Base-by-base conservation (phyloP, 2,329 filamentous ascomycete species). In the Paecilomyces variotii region DNA sequence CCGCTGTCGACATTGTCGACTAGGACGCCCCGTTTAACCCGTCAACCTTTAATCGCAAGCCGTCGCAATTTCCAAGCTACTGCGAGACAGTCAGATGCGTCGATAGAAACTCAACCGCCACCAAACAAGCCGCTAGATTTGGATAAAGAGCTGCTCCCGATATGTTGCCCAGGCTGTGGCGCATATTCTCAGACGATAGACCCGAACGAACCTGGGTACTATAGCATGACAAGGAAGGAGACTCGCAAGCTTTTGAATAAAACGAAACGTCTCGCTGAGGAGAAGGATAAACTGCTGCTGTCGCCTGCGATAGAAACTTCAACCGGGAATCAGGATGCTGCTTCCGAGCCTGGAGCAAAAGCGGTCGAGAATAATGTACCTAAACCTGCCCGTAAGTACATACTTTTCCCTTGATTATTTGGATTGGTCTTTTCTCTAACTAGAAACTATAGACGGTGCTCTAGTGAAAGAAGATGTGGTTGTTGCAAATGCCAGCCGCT, bases 131-230 rank as follows among this genome's bases (percentile, higher is more conserved):
- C 62, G n/a, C 14, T 55, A n/a, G 61, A 64, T 3, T 51, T 60
- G 2, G 9, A 63, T n/a, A 59, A 61, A 4, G 62, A 67, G 19
- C 35, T 60, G 5, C 68, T 86, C 11, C 83, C 83, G 0, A 58
- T 77, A 5, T 78, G 79, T 26, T 87, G 85, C 68, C 84, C 85
- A 30, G 85, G 85, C 64, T 87, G 85, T 63, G 85, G 85, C 57
- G 85, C 84, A 28, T 79, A 81, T 35, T 78, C 82, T 34, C 84
- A 87, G 68, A 81, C 79, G 4, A 68, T 82, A 54, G 78, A 82
- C 53, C 73, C 78, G 35, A 72, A 78, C 1, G 78, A 82, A 62
- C 79, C 84, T 1, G 85, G 85, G 10, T 87, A 78, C 69, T 87
- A 86, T 68, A 75, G 77, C 59, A 67, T 74, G 53, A 74, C 72